These are phyloP conservation scores for Diutina pseudorugosa DNA, from an alignment of 1,139 yeast species.

Conservation along the genomic window DNA sequence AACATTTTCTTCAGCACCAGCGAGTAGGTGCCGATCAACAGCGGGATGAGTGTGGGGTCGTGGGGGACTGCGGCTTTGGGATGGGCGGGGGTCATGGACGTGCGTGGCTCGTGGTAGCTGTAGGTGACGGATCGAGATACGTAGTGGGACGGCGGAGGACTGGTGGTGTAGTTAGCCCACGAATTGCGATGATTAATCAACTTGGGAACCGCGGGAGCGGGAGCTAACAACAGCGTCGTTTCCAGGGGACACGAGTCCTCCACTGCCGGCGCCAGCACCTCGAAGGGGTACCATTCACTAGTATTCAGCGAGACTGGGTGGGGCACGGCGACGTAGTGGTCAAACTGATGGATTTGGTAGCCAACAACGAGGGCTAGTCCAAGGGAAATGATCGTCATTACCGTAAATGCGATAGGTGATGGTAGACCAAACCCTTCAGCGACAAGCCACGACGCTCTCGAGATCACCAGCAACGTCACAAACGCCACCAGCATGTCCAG, in stretches of 20 bases:
- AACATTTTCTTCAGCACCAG: slow-evolving; percentile 25
- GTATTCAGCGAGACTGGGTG: not conserved
- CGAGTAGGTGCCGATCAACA: slow-evolving; percentile 29
- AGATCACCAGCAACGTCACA: not conserved
- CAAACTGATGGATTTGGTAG: not conserved
- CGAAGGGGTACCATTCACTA: slow-evolving; percentile 1
- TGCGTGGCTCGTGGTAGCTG: not conserved
- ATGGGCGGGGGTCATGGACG: not conserved
- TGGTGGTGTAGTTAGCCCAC: not conserved
- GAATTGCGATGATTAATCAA: not conserved
- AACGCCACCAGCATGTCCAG: not conserved
- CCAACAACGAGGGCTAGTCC: not conserved
- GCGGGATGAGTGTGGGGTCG: slow-evolving; percentile 21
- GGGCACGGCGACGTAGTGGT: not conserved
- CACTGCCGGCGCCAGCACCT: not conserved
- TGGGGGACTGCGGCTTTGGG: not conserved
- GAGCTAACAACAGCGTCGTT: not conserved
- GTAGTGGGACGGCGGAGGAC: not conserved
- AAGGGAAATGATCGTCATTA: not conserved
- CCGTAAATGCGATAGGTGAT: not conserved
- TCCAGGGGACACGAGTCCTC: not conserved
- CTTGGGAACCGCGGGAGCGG: not conserved
- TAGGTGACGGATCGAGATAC: not conserved
- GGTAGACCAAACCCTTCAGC: not conserved
- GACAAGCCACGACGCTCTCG: not conserved